These are phyloP conservation scores for Hypoxylon sp. DNA, from an alignment of 2,329 filamentous ascomycete genomes.

Conservation along the genomic window DNA sequence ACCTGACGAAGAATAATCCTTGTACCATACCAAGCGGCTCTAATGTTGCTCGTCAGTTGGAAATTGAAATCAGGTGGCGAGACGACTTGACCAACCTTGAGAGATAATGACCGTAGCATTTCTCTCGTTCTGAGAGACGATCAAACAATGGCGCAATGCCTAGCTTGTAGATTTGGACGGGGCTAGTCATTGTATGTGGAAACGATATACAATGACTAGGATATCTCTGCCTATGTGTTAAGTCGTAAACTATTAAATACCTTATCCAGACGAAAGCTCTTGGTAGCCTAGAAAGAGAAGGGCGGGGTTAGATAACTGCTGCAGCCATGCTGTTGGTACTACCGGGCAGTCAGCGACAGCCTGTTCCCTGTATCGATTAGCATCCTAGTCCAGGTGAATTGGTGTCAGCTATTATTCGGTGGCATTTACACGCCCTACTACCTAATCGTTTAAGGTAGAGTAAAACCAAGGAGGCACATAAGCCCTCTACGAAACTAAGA, in stretches of 20 bases:
- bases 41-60: constrained; percentile 47
- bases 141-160: constrained; percentile 63
- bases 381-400: too few species aligned
- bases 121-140: constrained; percentile 66
- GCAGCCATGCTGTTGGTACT: not conserved
- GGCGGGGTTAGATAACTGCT: constrained; percentile 7
- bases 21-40: constrained; percentile 69
- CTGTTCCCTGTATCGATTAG: not conserved
- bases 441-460: too few species aligned
- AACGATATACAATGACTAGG: not conserved
- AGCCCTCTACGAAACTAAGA: too few species aligned
- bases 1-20: constrained; percentile 71
- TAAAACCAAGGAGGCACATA: too few species aligned
- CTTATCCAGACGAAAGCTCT: not conserved
- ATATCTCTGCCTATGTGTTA: not conserved
- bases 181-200: constrained; percentile 8
- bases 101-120: constrained; percentile 76
- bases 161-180: constrained; percentile 42
- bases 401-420: too few species aligned
- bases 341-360: too few species aligned
- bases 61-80: not conserved
- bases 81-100: constrained; percentile 47
- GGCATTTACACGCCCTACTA: too few species aligned
- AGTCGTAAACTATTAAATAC: not conserved
- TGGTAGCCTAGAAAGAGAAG: not conserved